These are phyloP conservation scores for Ceratocystis smalleyi DNA, from an alignment of 2,329 filamentous ascomycete genomes.

Conservation along the genomic window DNA sequence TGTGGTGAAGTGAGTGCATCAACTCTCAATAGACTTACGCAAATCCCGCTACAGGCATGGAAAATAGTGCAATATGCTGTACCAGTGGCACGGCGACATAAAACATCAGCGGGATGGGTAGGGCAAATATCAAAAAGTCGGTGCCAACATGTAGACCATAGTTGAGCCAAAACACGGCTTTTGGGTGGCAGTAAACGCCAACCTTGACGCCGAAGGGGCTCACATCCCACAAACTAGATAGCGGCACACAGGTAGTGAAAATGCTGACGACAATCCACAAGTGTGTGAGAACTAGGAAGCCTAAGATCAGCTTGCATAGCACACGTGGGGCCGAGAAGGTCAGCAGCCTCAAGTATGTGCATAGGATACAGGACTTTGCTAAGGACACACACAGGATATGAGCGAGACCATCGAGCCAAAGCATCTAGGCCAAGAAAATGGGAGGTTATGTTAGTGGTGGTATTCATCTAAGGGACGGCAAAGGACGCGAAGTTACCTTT, in stretches of 20 bases:
- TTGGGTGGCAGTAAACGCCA: conserved; percentile 14
- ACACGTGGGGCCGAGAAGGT: conserved; percentile 18
- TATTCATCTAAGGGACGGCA: neutral
- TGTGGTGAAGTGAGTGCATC: neutral
- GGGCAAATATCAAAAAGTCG: conserved; percentile 21
- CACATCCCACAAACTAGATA: conserved; percentile 17
- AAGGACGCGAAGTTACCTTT: conserved; percentile 7
- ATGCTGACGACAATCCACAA: conserved; percentile 19
- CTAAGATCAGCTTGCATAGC: conserved; percentile 18
- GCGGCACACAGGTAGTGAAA: conserved; percentile 19
- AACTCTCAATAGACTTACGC: conserved; percentile 18
- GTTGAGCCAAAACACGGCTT: conserved; percentile 22
- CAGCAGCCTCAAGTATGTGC: conserved; percentile 20
- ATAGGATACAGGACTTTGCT: conserved; percentile 20
- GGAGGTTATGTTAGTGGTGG: neutral
- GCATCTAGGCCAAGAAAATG: neutral
- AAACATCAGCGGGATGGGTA: conserved; percentile 22
- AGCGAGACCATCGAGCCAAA: conserved; percentile 16
- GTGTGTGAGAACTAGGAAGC: conserved; percentile 18
- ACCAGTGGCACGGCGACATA: conserved; percentile 20
- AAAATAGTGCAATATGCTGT: conserved; percentile 20
- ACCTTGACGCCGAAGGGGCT: neutral
- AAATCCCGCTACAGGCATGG: conserved; percentile 21
- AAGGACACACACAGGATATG: conserved; percentile 18
- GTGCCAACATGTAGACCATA: conserved; percentile 22